Conservation (phyloP, 2,329 filamentous ascomycete species). For the Colletotrichum neosansevieriae region DNA sequence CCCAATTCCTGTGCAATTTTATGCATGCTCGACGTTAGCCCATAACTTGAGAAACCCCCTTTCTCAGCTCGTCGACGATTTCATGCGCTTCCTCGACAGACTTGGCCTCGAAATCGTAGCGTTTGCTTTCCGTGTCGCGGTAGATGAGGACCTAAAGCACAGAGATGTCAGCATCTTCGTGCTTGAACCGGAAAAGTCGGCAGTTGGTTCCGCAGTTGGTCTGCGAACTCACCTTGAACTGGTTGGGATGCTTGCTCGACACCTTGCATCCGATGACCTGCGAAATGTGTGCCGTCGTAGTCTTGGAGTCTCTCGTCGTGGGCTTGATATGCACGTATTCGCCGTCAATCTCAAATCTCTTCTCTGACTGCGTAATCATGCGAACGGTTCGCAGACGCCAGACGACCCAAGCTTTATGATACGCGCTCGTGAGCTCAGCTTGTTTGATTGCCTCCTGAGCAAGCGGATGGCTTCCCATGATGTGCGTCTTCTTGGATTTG, state of each 20-base stretch:
- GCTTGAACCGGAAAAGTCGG: background rate
- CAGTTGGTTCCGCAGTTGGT: background rate
- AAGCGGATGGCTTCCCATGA: slow-evolving; percentile 73
- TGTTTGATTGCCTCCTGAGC: slow-evolving; percentile 72
- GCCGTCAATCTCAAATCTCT: slow-evolving; percentile 82
- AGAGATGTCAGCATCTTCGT: slow-evolving; percentile 13
- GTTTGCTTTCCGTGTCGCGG: slow-evolving; percentile 80
- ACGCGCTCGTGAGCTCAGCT: slow-evolving; percentile 67
- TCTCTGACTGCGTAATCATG: slow-evolving; percentile 80
- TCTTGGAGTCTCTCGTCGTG: slow-evolving; percentile 74
- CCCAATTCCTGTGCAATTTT: slow-evolving; percentile 2
- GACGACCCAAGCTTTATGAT: slow-evolving; percentile 82
- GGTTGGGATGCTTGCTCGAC: slow-evolving; percentile 81
- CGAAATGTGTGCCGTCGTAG: slow-evolving; percentile 84
- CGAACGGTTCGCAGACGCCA: slow-evolving; percentile 87
- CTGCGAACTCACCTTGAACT: slow-evolving; percentile 74
- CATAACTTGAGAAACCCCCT: slow-evolving; percentile 64
- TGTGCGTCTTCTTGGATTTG: slow-evolving; percentile 65
- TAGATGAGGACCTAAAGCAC: slow-evolving; percentile 73
- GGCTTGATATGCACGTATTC: slow-evolving; percentile 91
- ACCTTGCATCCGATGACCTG: slow-evolving; percentile 87
- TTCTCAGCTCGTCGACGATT: slow-evolving; percentile 83
- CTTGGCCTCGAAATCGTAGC: slow-evolving; percentile 88
- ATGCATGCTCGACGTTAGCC: slow-evolving; percentile 23
- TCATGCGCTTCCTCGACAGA: slow-evolving; percentile 79